phyloP scores from a whole-genome alignment of 768 basidiomycete genomes.

The Termitomyces sp. region DNA sequence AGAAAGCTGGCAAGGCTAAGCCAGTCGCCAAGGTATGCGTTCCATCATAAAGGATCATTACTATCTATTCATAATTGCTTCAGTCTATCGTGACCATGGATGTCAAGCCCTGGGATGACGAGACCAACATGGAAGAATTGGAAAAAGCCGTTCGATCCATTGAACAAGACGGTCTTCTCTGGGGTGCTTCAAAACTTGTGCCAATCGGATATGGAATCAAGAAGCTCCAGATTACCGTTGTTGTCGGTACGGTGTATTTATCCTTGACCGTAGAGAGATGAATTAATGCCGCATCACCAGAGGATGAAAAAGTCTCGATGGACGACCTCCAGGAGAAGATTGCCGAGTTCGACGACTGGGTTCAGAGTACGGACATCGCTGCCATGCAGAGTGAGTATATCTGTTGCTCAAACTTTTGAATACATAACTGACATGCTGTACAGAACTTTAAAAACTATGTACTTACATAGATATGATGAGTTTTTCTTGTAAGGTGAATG shows the following conservation, averaged over 20 bases:
- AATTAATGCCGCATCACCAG: constrained; percentile 34
- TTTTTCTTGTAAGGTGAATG: not conserved
- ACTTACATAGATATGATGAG: constrained; percentile 1
- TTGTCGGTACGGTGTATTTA: constrained; percentile 43
- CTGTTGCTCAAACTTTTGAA: not conserved
- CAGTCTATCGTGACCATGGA: constrained; percentile 98
- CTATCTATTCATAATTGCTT: constrained; percentile 5
- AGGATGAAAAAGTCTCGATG: constrained; percentile 93
- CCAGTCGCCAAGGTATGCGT: constrained; percentile 73
- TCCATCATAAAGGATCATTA: constrained; percentile 3
- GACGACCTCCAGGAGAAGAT: constrained; percentile 94
- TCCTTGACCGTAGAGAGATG: constrained; percentile 2
- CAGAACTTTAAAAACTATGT: constrained; percentile 21
- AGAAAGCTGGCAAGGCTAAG: constrained; percentile 92
- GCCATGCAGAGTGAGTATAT: constrained; percentile 84
- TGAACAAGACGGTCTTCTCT: constrained; percentile 87
- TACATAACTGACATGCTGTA: constrained; percentile 11
- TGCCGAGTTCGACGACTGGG: constrained; percentile 78
- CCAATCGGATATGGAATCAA: constrained; percentile 88
- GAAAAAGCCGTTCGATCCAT: constrained; percentile 85
- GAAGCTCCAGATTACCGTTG: constrained; percentile 81
- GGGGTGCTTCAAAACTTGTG: constrained; percentile 94
- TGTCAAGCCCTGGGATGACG: constrained; percentile 99
- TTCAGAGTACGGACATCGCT: constrained; percentile 89
- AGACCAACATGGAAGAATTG: constrained; percentile 92